Percentiles rank a stretch among this genome's conserved stretches.
Conservation (phyloP, 805 yeast species). For the Scheffersomyces ergatensis region DNA sequence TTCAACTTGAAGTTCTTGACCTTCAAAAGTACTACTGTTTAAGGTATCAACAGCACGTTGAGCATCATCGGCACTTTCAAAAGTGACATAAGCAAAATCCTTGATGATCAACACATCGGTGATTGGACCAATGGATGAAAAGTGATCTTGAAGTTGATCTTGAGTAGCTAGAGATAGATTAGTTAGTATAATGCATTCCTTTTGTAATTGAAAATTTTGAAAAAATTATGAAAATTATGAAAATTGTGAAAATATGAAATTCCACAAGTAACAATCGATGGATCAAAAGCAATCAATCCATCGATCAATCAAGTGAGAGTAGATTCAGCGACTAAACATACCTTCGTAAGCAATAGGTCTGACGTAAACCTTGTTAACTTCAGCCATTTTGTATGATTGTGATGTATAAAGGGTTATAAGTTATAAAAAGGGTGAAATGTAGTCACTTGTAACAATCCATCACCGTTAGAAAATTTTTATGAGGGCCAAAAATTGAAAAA, state of each 20-base stretch:
- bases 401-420: too few relatives aligned
- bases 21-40: conserved; percentile 45
- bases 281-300: background rate
- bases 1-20: conserved; percentile 50
- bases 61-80: conserved; percentile 59
- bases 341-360: background rate
- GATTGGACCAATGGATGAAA: conserved; percentile 64
- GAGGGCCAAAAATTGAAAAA: too few relatives aligned
- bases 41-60: conserved; percentile 47
- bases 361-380: background rate
- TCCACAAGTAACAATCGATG: background rate
- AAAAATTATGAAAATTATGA: background rate
- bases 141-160: conserved; percentile 67
- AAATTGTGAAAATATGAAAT: background rate
- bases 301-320: background rate
- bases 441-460: too few relatives aligned
- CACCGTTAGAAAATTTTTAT: too few relatives aligned
- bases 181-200: background rate
- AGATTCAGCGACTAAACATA: background rate
- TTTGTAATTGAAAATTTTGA: too few relatives aligned
- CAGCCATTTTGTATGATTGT: background rate
- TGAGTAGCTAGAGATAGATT: conserved; percentile 17
- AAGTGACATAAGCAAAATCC: conserved; percentile 90
- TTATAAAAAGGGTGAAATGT: too few relatives aligned
- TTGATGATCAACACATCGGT: conserved; percentile 68